Evolutionary conservation across 352 stramenopile species (phyloP), one percentile per base, ranked within the genome.

Genomic region (Phytophthora sp.): DNA sequence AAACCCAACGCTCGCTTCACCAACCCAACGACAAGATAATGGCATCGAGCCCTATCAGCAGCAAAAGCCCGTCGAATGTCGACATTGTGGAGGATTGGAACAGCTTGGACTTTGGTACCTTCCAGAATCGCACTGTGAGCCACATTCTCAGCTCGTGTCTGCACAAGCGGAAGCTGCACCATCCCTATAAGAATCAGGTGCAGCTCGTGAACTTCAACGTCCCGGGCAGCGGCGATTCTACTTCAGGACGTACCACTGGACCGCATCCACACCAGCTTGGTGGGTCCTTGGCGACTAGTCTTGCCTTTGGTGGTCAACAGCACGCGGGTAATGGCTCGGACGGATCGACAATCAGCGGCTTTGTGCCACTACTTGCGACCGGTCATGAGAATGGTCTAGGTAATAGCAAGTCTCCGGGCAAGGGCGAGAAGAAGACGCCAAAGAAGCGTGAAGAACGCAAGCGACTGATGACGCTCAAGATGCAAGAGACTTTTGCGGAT

Each of bases 201-300:
- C 88, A 91, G 53, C 71, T 94, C 2, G 80, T 94, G 55, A 94
- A 94, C 59, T 93, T 94, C 55, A 89, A 80, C n/a, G 74, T 93
- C 4, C 73, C 84, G 5, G 65, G 77, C 16, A 71, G 63, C 30
- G 50, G 50, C 12, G 64, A 70, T 6, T 23, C 49, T 50, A 55
- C 31, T 42, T 54, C 45, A 2, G 33, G 26, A 49, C 39, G 29
- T 52, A 39, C 30, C 2, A 18, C 41, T 50, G 50, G 57, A 24
- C 50, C 54, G 33, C 73, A 76, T 55, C 47, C 62, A 7, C 71
- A 76, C 38, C 73, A 77, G 29, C 52, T 79, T 9, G 74, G 76
- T 9, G 80, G 80, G 2, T 86, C 80, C 16, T 70, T 89, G 27
- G 80, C 80, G 13, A 79, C 77, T 11, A 89, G 76, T 50, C 76